These are phyloP conservation scores for Fusarium lyarnte DNA, from an alignment of 2,329 filamentous ascomycete species.

Conservation along the genomic window DNA sequence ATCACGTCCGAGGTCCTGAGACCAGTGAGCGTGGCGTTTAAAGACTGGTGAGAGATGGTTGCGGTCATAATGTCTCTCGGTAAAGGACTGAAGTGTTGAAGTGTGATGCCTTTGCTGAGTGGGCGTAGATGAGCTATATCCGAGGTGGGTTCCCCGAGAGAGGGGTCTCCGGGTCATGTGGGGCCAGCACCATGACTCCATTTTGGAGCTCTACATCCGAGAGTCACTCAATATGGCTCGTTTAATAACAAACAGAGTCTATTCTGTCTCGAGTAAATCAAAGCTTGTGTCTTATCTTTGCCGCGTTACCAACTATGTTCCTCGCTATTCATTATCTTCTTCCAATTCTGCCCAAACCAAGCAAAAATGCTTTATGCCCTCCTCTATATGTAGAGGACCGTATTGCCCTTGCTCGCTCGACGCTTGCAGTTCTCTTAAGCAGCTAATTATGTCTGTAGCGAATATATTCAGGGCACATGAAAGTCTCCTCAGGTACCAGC, in stretches of 20 bases:
- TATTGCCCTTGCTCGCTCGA: not conserved
- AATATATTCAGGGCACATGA: not conserved
- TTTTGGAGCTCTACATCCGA: too few relatives aligned
- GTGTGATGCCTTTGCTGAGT: not conserved
- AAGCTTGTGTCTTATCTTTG: too few relatives aligned
- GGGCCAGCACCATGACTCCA: fast-evolving
- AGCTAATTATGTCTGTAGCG: not conserved
- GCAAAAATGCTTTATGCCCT: not conserved
- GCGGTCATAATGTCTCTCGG: not conserved
- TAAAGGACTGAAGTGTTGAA: not conserved
- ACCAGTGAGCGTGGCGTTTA: not conserved
- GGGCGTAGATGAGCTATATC: not conserved
- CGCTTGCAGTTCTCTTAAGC: not conserved
- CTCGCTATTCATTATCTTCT: not conserved
- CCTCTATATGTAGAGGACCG: not conserved
- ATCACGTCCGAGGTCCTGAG: not conserved
- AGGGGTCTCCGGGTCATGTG: not conserved
- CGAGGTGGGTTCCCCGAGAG: not conserved
- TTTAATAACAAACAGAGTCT: too few relatives aligned
- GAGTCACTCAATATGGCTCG: not conserved
- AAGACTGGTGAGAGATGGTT: not conserved
- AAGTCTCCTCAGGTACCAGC: not conserved
- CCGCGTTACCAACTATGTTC: not conserved
- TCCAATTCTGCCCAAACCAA: not conserved
- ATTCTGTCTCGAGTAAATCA: too few relatives aligned